Conservation (phyloP, 2,329 filamentous ascomycete species). For the Metarhizium sp. region DNA sequence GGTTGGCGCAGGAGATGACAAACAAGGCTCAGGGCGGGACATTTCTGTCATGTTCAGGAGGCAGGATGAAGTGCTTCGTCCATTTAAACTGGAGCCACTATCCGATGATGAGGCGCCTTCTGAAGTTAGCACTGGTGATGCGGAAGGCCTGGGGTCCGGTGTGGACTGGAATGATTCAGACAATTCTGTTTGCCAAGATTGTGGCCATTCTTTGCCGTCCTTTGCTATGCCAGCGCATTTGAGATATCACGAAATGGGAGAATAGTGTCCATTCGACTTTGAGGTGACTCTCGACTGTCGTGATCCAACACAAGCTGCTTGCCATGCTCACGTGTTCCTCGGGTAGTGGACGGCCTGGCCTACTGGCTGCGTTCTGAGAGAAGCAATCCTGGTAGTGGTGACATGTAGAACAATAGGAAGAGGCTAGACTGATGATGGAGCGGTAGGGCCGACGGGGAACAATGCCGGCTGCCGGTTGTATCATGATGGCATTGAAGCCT, state of each 20-base stretch:
- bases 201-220: constrained; percentile 42
- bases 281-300: neutral
- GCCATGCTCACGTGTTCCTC: neutral
- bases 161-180: constrained; percentile 21
- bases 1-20: constrained; percentile 39
- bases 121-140: constrained; percentile 16
- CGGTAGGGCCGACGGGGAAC: neutral
- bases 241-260: constrained; percentile 26
- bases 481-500: neutral
- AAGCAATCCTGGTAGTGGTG: neutral
- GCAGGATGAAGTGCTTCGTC: constrained; percentile 60
- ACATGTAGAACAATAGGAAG: neutral
- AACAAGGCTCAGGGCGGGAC: constrained; percentile 56
- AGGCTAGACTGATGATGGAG: neutral
- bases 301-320: neutral
- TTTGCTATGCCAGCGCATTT: constrained; percentile 51
- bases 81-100: constrained; percentile 48
- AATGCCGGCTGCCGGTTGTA: neutral
- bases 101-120: constrained; percentile 11
- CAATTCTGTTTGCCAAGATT: constrained; percentile 32
- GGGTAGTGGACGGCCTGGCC: constrained; percentile 1
- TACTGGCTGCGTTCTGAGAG: neutral
- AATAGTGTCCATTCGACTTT: neutral
- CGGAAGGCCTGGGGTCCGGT: constrained; percentile 12
- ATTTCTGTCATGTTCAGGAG: constrained; percentile 75